Conservation (phyloP, 352 stramenopile genomes). For the Phytophthora chlamydospora region DNA sequence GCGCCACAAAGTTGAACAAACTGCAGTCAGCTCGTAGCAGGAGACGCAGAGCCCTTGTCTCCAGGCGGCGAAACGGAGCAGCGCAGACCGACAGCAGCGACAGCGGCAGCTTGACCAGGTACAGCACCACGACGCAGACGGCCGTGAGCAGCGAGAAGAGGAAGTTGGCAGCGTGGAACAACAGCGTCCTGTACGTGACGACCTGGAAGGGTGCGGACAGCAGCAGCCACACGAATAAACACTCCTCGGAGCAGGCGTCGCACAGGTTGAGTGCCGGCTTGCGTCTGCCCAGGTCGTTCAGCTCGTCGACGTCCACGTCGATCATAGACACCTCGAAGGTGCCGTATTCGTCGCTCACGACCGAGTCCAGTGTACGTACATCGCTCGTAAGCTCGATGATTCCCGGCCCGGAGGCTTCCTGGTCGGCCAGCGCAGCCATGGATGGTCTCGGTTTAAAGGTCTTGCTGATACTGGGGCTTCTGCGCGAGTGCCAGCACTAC, state of each 20-base stretch:
- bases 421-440: constrained; percentile 24
- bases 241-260: constrained; percentile 49
- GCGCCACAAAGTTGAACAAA: constrained; percentile 72
- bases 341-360: constrained; percentile 57
- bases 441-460: neutral
- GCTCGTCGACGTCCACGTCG: constrained; percentile 53
- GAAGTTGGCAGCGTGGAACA: constrained; percentile 62
- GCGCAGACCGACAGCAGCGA: neutral
- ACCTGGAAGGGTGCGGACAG: constrained; percentile 58
- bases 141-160: constrained; percentile 46
- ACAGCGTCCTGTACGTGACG: constrained; percentile 61
- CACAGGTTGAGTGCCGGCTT: constrained; percentile 9
- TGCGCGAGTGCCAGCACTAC: neutral
- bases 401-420: constrained; percentile 9
- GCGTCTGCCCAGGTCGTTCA: constrained; percentile 20
- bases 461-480: constrained; percentile 3
- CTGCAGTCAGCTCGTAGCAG: constrained; percentile 50
- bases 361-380: constrained; percentile 21
- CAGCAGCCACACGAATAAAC: constrained; percentile 54
- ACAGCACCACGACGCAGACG: constrained; percentile 37
- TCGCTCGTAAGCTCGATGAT: constrained; percentile 24
- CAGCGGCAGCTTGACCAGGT: constrained; percentile 31
- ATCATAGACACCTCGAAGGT: constrained; percentile 78
- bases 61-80: constrained; percentile 26
- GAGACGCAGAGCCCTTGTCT: constrained; percentile 37